Percentiles rank a stretch among this genome's conserved stretches.
phyloP scores from a whole-genome alignment of 495 filamentous ascomycete species.

The Lophiostoma macrostomum region DNA sequence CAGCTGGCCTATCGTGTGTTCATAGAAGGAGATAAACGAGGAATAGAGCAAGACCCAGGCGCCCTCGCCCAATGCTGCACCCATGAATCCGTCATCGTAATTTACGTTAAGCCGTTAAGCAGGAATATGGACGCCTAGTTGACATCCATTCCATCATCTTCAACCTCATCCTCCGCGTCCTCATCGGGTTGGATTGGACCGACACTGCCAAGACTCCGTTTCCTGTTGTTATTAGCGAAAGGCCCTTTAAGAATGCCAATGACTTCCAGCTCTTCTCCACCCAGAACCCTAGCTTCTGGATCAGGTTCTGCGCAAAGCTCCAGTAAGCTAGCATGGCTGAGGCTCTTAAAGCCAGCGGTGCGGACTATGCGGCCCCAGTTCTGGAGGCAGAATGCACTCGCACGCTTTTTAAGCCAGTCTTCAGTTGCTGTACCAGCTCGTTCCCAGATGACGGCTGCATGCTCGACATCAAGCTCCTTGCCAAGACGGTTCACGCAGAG shows the following conservation, averaged over 20 bases:
- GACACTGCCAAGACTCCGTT: constrained; percentile 57
- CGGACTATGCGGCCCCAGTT: constrained; percentile 95
- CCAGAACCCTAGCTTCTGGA: constrained; percentile 80
- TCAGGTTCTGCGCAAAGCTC: constrained; percentile 93
- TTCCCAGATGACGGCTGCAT: constrained; percentile 95
- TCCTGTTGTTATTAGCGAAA: constrained; percentile 49
- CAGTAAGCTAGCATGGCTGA: constrained; percentile 73
- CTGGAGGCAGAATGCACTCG: constrained; percentile 80
- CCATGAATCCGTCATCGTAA: not conserved
- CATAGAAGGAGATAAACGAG: no score
- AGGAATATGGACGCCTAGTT: constrained; percentile 10
- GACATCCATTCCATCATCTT: constrained; percentile 51
- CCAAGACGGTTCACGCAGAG: constrained; percentile 84
- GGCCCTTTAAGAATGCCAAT: constrained; percentile 64
- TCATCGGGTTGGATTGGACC: constrained; percentile 48
- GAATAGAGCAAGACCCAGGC: constrained; percentile 2
- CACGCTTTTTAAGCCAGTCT: constrained; percentile 85
- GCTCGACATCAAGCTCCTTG: constrained; percentile 86
- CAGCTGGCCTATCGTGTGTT: no score
- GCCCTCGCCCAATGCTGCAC: not conserved
- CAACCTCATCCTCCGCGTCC: constrained; percentile 64
- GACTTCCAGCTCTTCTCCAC: constrained; percentile 78
- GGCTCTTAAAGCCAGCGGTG: constrained; percentile 76
- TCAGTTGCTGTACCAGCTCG: constrained; percentile 84
- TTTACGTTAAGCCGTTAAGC: not conserved